Evolutionary conservation across 1,284 basidiomycete species (phyloP).

Genomic region (Sanghuangporus baumii): DNA sequence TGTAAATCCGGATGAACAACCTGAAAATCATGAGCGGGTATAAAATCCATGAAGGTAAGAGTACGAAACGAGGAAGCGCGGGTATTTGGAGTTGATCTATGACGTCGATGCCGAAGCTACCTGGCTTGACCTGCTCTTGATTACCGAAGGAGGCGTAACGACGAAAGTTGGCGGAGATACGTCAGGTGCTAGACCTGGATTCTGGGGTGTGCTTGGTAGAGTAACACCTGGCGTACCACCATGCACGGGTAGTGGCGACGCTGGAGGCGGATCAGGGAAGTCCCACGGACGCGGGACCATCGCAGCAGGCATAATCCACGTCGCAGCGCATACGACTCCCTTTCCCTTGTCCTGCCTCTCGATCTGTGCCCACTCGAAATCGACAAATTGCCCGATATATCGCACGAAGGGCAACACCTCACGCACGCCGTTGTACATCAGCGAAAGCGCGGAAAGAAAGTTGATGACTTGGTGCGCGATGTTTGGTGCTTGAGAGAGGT

Average conservation of each 20-base stretch:
- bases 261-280: conserved; percentile 13
- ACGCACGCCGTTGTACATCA: conserved; percentile 63
- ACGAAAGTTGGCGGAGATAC: conserved; percentile 3
- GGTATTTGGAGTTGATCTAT: neutral
- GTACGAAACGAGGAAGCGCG: neutral
- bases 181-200: neutral
- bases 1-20: neutral
- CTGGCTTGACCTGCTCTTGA: neutral
- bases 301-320: conserved; percentile 78
- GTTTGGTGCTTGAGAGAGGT: conserved; percentile 52
- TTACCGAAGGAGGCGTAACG: conserved; percentile 11
- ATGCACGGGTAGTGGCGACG: neutral
- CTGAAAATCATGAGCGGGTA: neutral
- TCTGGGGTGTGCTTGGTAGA: neutral
- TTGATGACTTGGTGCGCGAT: conserved; percentile 60
- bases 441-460: conserved; percentile 61
- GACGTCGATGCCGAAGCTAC: neutral
- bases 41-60: neutral
- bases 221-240: neutral
- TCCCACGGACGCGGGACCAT: conserved; percentile 34
- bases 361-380: conserved; percentile 64
- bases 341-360: conserved; percentile 56
- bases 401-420: conserved; percentile 76
- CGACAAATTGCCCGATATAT: conserved; percentile 69
- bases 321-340: conserved; percentile 79